phyloP scores from a whole-genome alignment of 2,329 filamentous ascomycete species.

The Cordyceps farinosa region DNA sequence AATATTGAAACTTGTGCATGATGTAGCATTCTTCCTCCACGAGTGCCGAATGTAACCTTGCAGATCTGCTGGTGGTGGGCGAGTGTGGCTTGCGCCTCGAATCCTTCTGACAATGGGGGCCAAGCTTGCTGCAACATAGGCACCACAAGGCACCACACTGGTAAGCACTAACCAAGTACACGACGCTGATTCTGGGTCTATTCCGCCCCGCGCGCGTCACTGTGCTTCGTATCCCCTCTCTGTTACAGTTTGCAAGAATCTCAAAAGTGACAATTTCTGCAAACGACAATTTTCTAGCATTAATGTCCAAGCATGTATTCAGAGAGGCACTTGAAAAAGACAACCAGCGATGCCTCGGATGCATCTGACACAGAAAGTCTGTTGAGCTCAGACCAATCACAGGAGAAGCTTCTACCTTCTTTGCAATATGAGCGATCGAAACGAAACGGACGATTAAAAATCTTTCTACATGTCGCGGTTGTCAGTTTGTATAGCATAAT shows the following conservation, averaged over 20 bases:
- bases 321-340: background rate
- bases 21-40: background rate
- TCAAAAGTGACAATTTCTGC: background rate
- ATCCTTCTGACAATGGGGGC: constrained; percentile 3
- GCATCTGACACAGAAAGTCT: constrained; percentile 10
- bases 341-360: background rate
- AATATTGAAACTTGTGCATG: background rate
- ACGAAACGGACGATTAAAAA: constrained; percentile 1
- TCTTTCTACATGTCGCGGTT: background rate
- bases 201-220: background rate
- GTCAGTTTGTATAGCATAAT: constrained; percentile 5
- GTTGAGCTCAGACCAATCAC: background rate
- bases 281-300: background rate
- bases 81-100: background rate
- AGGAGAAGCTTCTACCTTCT: constrained; percentile 2
- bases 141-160: background rate
- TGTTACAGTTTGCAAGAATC: background rate
- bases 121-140: background rate
- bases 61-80: background rate
- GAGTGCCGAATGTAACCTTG: constrained; percentile 16
- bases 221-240: background rate
- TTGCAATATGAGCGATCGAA: background rate
- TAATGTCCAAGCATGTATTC: constrained; percentile 4
- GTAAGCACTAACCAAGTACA: constrained; percentile 10
- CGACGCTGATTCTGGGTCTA: background rate